Conservation (phyloP, 805 yeast species). For the Metschnikowia arizonensis region DNA sequence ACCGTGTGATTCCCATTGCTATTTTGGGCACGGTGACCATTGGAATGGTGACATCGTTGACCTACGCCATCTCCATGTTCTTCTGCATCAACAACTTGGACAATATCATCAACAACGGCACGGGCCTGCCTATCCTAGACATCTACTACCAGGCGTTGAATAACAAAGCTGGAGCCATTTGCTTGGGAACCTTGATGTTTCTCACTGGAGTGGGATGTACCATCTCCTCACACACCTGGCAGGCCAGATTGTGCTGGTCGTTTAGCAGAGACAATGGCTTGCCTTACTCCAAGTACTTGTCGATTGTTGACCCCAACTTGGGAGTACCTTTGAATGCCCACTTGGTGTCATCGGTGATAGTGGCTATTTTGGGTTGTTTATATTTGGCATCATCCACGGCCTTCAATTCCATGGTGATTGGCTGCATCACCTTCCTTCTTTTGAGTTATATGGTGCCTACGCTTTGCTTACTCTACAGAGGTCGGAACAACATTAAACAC, state of each 20-base stretch:
- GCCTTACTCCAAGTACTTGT: slow-evolving; percentile 38
- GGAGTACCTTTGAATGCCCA: slow-evolving; percentile 41
- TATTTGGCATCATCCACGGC: slow-evolving; percentile 37
- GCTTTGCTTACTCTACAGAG: slow-evolving; percentile 31
- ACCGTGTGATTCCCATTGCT: slow-evolving; percentile 37
- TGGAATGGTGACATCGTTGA: slow-evolving; percentile 37
- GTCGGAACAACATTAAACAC: slow-evolving; percentile 36
- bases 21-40: slow-evolving; percentile 39
- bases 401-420: slow-evolving; percentile 37
- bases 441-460: slow-evolving; percentile 37
- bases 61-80: slow-evolving; percentile 40
- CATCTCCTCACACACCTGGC: slow-evolving; percentile 41
- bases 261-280: slow-evolving; percentile 42
- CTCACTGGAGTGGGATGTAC: slow-evolving; percentile 38
- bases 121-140: slow-evolving; percentile 40
- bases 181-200: slow-evolving; percentile 33
- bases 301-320: slow-evolving; percentile 34
- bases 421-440: slow-evolving; percentile 37
- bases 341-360: slow-evolving; percentile 31
- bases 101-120: slow-evolving; percentile 24
- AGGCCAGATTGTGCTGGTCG: slow-evolving; percentile 42
- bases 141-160: slow-evolving; percentile 38
- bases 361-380: slow-evolving; percentile 35
- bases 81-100: slow-evolving; percentile 33
- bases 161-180: slow-evolving; percentile 33